Evolutionary conservation across 1,284 basidiomycete genomes (phyloP).

Genomic region (Hortiboletus rubellus): DNA sequence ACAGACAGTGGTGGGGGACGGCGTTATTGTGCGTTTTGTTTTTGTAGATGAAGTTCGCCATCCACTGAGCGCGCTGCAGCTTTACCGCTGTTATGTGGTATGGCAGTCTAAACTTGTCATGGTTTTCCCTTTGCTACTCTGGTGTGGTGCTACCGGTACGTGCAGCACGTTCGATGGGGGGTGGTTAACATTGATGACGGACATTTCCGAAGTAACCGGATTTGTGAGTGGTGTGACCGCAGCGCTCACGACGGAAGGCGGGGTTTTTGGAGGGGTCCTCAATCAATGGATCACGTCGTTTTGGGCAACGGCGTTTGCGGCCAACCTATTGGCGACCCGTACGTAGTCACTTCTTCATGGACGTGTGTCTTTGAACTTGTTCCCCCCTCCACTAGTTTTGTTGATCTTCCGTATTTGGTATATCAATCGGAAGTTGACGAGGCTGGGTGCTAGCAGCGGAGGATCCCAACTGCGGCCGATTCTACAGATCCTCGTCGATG

Average conservation of each 20-base stretch:
- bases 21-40: constrained; percentile 28
- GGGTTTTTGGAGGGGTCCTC: constrained; percentile 10
- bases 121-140: constrained; percentile 19
- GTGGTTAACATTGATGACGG: neutral
- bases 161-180: neutral
- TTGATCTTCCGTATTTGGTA: constrained; percentile 24
- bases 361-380: neutral
- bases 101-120: constrained; percentile 22
- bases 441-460: neutral
- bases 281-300: constrained; percentile 16
- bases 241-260: neutral
- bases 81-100: constrained; percentile 22
- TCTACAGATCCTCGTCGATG: constrained; percentile 19
- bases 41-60: neutral
- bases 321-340: constrained; percentile 23
- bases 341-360: neutral
- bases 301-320: constrained; percentile 6
- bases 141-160: constrained; percentile 18
- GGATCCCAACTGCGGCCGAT: constrained; percentile 15
- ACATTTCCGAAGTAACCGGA: constrained; percentile 15
- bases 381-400: constrained; percentile 1
- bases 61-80: constrained; percentile 7
- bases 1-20: constrained; percentile 36
- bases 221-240: constrained; percentile 2
- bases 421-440: constrained; percentile 8